Percentiles rank a stretch among this genome's conserved stretches.
phyloP scores from a whole-genome alignment of 306 rosid species.

The Prunus padus region DNA sequence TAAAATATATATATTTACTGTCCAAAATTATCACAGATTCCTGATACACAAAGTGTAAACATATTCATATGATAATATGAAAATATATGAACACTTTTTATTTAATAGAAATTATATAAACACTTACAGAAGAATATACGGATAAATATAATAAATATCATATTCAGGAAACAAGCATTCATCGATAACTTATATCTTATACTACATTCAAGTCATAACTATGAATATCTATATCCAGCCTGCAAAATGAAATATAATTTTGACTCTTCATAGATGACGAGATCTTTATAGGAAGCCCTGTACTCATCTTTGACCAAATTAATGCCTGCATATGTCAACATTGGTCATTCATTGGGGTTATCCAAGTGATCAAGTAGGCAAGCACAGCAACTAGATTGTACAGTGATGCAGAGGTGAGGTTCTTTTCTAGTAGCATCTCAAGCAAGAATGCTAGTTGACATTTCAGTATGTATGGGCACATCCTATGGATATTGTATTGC shows the following conservation, averaged over 20 bases:
- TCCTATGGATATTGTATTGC: neutral
- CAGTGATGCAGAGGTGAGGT: neutral
- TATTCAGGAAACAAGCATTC: neutral
- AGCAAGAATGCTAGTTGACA: neutral
- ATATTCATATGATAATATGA: neutral
- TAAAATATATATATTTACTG: neutral
- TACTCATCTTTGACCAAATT: slow-evolving; percentile 99
- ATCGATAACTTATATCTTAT: neutral
- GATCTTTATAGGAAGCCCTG: slow-evolving; percentile 94
- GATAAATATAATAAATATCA: neutral
- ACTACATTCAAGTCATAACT: slow-evolving; percentile 41
- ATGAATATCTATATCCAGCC: slow-evolving; percentile 95
- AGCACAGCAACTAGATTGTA: neutral
- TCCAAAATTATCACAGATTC: neutral
- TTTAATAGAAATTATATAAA: neutral
- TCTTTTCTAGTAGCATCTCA: neutral
- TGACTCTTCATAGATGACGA: slow-evolving; percentile 82
- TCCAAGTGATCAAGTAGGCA: slow-evolving; percentile 8
- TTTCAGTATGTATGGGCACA: neutral
- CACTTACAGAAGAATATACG: neutral
- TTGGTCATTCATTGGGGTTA: neutral
- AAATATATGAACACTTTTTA: neutral
- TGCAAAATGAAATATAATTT: slow-evolving; percentile 69
- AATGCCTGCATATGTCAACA: slow-evolving; percentile 62
- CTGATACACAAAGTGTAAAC: neutral